A percentile compares a stretch with the other conserved stretches of the same genome.
These are phyloP conservation scores for Citrus sinensis DNA, from an alignment of 345 rosid genomes.

Conservation along the genomic window DVS_A1.0 CM039164.1:5640501-5641000, in stretches of 20 bases:
- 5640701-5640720: constrained; percentile 4
- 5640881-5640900: no score
- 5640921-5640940: background rate
- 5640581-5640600: constrained; percentile 30
- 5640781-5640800: background rate
- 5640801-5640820: background rate
- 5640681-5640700: background rate
- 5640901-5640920: background rate
- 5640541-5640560: background rate
- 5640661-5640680: constrained; percentile 18
- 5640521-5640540: background rate
- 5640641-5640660: constrained; percentile 18
- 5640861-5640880: background rate
- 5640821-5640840: background rate
- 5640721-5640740: background rate
- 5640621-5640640: constrained; percentile 25
- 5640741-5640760: background rate
- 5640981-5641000: background rate
- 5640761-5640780: constrained; percentile 7
- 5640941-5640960: no score
- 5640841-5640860: background rate
- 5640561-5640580: constrained; percentile 6
- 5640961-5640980: no score
- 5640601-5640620: constrained; percentile 35
- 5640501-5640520: background rate